Evolutionary conservation across 2,329 filamentous ascomycete species (phyloP).

Genomic region (Exophiala alcalophila): DNA sequence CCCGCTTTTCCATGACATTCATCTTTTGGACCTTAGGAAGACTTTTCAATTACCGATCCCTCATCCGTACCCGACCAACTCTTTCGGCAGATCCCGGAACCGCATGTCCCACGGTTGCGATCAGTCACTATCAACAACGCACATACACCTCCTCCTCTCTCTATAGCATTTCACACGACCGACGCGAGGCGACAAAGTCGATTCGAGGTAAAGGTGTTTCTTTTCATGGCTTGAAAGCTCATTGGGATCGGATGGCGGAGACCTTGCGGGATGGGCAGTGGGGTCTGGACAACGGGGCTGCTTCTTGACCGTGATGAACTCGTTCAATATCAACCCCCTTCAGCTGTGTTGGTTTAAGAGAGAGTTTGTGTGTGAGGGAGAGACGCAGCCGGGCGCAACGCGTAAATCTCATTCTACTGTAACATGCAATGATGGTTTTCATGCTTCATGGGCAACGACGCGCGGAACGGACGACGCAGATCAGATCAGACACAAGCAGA

Average conservation of each 20-base stretch:
- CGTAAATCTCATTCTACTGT: slow-evolving; percentile 15
- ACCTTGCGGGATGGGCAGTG: slow-evolving; percentile 12
- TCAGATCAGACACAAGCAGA: neutral
- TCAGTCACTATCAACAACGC: slow-evolving; percentile 8
- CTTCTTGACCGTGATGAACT: slow-evolving; percentile 20
- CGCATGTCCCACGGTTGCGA: neutral
- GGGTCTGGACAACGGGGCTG: slow-evolving; percentile 7
- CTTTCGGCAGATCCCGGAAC: neutral
- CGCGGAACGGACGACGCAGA: slow-evolving; percentile 12
- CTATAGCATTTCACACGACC: too few species aligned
- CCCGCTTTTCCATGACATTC: slow-evolving; percentile 13
- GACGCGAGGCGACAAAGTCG: too few species aligned
- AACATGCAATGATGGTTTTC: slow-evolving; percentile 19
- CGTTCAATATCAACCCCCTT: slow-evolving; percentile 11
- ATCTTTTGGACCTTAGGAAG: slow-evolving; percentile 13
- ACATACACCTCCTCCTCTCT: slow-evolving; percentile 5
- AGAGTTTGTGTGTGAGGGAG: slow-evolving; percentile 7
- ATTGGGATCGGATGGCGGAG: slow-evolving; percentile 9
- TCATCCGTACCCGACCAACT: slow-evolving; percentile 19
- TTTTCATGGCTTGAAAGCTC: slow-evolving; percentile 13
- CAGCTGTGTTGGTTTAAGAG: slow-evolving; percentile 19
- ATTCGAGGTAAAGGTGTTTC: slow-evolving; percentile 10
- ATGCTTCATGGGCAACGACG: slow-evolving; percentile 18
- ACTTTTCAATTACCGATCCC: slow-evolving; percentile 12
- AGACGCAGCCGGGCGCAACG: slow-evolving; percentile 7